Evolutionary conservation across 2,329 filamentous ascomycete species (phyloP), one percentile per base, ranked within the genome.

Genomic region (Cladosporium sp.): DNA sequence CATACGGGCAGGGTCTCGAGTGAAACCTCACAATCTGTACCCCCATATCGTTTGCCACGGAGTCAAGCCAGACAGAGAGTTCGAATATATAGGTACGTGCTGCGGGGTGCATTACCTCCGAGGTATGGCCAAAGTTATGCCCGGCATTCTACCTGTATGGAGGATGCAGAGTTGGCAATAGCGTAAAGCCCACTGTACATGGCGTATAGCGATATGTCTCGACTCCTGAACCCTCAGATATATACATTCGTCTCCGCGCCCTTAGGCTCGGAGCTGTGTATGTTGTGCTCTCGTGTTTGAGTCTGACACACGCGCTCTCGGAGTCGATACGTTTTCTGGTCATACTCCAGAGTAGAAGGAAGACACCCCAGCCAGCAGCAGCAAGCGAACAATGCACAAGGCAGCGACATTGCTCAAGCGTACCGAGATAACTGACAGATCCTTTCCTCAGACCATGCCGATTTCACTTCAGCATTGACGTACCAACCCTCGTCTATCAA

Each of bases 401-500:
- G n/a, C n/a, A n/a, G 34, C 21, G 14, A 43, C 14, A n/a, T 3
- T 48, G 36, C 48, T 62, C 59, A 62, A 25, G 46, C 1, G 39
- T 39, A 32, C n/a, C 62, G 34, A 30, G 62, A 64, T 16, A 64
- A 46, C 21, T 30, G 54, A 53, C 62, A 64, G 23, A 64, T 59
- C n/a, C 39, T 58, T 28, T 64, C 62, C 21, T 64, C 56, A 26
- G 43, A 21, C 62, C 62, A 59, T 8, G 59, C 30, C 30, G 43
- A 23, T 7, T 64, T 30, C 5, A 49, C 43, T 46, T 74, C 73
- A 21, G 68, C 69, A 60, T 79, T 73, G 21, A 68, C 70, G 67
- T 82, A 82, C 78, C 79, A 80, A 1, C 75, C 79, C 10, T 72
- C 77, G n/a, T 74, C 67, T 11, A 77, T 68, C 63, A 83, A 67